Conservation (phyloP, 1,284 basidiomycete species). For the Malassezia vespertilionis region DNA sequence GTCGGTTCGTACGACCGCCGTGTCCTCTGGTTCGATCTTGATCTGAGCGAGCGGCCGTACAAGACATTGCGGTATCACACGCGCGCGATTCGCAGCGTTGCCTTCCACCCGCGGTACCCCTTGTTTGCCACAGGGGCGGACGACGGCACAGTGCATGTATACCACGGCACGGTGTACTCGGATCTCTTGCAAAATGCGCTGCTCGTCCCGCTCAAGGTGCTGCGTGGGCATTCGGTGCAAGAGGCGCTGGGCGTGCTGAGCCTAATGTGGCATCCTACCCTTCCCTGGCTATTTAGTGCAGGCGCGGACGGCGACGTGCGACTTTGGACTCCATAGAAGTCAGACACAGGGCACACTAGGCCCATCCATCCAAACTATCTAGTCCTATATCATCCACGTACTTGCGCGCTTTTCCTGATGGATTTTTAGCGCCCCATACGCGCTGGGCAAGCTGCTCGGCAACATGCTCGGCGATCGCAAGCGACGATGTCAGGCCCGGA, state of each 20-base stretch:
- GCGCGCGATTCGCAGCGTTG: constrained; percentile 76
- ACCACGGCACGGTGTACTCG: constrained; percentile 80
- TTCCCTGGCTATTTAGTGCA: constrained; percentile 85
- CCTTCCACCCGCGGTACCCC: constrained; percentile 71
- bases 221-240: constrained; percentile 71
- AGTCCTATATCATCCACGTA: constrained; percentile 10
- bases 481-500: constrained; percentile 52
- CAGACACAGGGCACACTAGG: constrained; percentile 2
- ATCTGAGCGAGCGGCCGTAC: constrained; percentile 88
- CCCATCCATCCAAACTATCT: constrained; percentile 10
- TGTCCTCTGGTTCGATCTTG: constrained; percentile 96
- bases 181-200: constrained; percentile 83
- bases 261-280: constrained; percentile 72
- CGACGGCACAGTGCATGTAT: constrained; percentile 90
- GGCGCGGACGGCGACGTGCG: constrained; percentile 82
- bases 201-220: constrained; percentile 91
- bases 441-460: constrained; percentile 48
- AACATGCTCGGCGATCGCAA: constrained; percentile 52
- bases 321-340: constrained; percentile 58
- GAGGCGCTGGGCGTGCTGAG: constrained; percentile 85
- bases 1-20: constrained; percentile 96
- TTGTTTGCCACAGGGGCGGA: constrained; percentile 91
- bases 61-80: constrained; percentile 92
- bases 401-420: constrained; percentile 2
- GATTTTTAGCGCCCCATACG: constrained; percentile 41